These are phyloP conservation scores for Anisodus tanguticus DNA, from an alignment of 257 asterid species.

Conservation along the genomic window DNA sequence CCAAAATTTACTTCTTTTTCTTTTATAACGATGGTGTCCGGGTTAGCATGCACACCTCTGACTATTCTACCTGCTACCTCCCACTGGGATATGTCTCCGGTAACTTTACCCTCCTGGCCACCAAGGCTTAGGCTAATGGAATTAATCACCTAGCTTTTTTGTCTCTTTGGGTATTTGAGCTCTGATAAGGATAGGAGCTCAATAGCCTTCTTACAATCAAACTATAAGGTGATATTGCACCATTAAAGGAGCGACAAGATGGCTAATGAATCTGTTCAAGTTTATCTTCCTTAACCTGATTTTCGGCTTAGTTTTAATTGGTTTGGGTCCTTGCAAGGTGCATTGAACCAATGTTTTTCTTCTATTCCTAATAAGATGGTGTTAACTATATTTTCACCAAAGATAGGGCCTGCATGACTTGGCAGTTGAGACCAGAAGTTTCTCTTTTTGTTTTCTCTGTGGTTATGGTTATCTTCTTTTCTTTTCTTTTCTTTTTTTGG, in stretches of 20 bases:
- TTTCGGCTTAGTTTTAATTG: not conserved
- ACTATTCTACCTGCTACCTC: not conserved
- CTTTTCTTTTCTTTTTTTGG: not conserved
- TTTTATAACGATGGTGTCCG: not conserved
- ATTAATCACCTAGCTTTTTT: not conserved
- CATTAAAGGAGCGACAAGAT: slow-evolving; percentile 6
- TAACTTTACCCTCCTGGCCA: not conserved
- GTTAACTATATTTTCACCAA: slow-evolving; percentile 1
- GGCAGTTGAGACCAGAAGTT: not conserved
- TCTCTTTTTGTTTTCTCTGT: not conserved
- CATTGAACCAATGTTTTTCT: not conserved
- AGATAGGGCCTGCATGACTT: not conserved
- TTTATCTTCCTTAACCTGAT: slow-evolving; percentile 1
- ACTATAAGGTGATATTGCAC: not conserved
- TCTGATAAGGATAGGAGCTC: not conserved
- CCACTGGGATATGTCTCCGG: not conserved
- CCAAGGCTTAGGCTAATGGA: not conserved
- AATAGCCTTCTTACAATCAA: not conserved
- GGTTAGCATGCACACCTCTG: not conserved
- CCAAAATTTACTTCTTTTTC: not conserved
- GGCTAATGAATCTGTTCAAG: not conserved
- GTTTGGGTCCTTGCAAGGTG: slow-evolving; percentile 6
- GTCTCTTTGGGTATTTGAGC: not conserved
- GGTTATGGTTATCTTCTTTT: not conserved
- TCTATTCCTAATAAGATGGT: not conserved